A percentile compares a stretch with the other conserved stretches of the same genome.
These are phyloP conservation scores for Gastrolobium villosum DNA, from an alignment of 306 rosid genomes.

Conservation along the genomic window DNA sequence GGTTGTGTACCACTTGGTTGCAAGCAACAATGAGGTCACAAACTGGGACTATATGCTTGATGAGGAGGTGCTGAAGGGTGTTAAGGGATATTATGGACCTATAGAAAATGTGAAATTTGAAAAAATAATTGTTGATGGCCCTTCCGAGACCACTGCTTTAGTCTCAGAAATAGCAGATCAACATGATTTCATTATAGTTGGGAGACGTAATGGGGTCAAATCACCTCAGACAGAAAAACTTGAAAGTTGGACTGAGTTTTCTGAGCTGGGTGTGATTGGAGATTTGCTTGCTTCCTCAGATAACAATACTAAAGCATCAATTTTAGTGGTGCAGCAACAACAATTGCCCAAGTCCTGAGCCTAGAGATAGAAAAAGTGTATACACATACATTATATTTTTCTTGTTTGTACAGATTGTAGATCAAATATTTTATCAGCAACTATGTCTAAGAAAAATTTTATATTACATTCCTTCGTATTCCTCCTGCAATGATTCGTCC, in stretches of 20 bases:
- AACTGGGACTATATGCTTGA: constrained; percentile 50
- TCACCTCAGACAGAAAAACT: constrained; percentile 56
- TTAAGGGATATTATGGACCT: neutral
- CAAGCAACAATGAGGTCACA: neutral
- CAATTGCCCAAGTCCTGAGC: neutral
- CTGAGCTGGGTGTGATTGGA: constrained; percentile 63
- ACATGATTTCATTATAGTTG: constrained; percentile 58
- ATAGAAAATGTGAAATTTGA: constrained; percentile 36
- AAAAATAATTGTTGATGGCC: neutral
- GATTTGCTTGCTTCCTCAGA: constrained; percentile 67
- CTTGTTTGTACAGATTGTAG: neutral
- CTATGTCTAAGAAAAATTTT: neutral
- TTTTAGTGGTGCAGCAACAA: constrained; percentile 62
- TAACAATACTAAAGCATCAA: constrained; percentile 44
- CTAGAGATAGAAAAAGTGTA: neutral
- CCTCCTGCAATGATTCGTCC: neutral
- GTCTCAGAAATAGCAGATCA: constrained; percentile 10
- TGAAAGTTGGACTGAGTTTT: constrained; percentile 60
- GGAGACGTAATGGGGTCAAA: constrained; percentile 51
- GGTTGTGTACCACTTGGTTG: constrained; percentile 45
- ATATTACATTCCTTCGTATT: neutral
- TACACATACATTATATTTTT: neutral
- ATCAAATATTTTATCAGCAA: neutral
- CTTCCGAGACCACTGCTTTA: constrained; percentile 42
- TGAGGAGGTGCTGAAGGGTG: constrained; percentile 40